Evolutionary conservation across 208 protist genomes (phyloP), one percentile per base, ranked within the genome.

Genomic region (Balamuthia mandrillaris): DNA sequence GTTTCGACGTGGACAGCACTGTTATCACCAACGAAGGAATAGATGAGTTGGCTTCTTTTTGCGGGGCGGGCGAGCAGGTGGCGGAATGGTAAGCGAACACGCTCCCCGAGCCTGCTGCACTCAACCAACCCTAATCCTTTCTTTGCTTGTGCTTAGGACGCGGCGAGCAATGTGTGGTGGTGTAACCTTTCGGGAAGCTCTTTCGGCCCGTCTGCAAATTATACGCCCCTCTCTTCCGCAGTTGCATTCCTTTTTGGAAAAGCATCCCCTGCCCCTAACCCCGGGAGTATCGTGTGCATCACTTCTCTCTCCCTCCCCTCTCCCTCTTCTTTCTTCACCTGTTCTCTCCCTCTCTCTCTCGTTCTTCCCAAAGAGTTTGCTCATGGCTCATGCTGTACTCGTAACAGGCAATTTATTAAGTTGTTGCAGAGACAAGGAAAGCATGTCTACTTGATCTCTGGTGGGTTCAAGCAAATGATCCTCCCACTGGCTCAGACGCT

Each of bases 1-100:
- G 65, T 24, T 51, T 75, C n/a, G 65, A 75, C n/a, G 65, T 75
- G 27, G 65, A 75, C 42, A 75, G 65, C 41, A 75, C 65, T 16
- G 65, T 75, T 5, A 75, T 44, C 18, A 3, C 52, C 42, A 44
- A 44, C n/a, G 65, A 75, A 29, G 65, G 65, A 37, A 75, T 75
- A 2, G 65, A 75, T 18, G 65, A 75, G 65, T 44, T 75, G 3
- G 65, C 65, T 31, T 37, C 45, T 24, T 75, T 75, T 29, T 75
- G 65, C 41, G 65, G 65, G 14, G 65, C 52, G 6, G 65, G 65
- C 37, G 41, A 75, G 9, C 27, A n/a, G 21, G 65, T 75, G 7
- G 65, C 65, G 2, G 42, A 75, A 24, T 75, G 65, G 65, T 75
- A 24, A 3, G 27, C 1, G n/a, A 65, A 35, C 33, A 9, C 10